Base-by-base conservation (phyloP, 192 early-diverging fungal genomes). In the Borealophlyctis nickersoniae region DNA sequence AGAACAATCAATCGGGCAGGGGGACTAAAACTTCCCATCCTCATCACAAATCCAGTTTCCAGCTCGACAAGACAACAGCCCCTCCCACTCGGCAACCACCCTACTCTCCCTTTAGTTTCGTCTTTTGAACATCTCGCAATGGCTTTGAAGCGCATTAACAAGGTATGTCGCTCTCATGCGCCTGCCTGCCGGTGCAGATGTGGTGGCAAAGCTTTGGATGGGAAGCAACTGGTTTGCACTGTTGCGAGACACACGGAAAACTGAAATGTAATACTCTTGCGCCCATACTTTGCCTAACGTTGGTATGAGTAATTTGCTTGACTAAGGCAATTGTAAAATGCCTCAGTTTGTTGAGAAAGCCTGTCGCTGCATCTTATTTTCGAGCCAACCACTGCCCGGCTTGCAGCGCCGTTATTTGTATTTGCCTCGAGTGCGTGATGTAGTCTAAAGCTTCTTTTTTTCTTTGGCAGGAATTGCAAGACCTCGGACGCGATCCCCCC, bases 131-230 rank as follows among this genome's bases (percentile, higher is more conserved):
- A n/a, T n/a, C n/a, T n/a, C n/a, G n/a, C n/a, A 39, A 98, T 98
- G 96, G 94, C 96, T 78, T 80, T 95, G 54, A 97, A 97, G 84
- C 90, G 96, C 77, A 98, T 98, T 87, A 94, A 92, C 85, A 97
- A 97, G 91, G 95, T 92, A 86, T 65, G 78, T 72, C 14, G 36
- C 32, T 0, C 0, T 51, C 11, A 7, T 23, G 52, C 7, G 14
- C 13, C 7, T 5, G 23, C 14, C 11, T 24, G 2, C 29, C 23
- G 4, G 30, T 5, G 24, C 7, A 26, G 4, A 31, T 5, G 19
- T 4, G 55, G 7, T 7, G 39, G 39, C 7, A 45, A 45, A 45
- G 7, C 39, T 45, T 7, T 7, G 7, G 7, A 19, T 7, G 7
- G 39, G 39, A 19, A 45, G 19, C 7, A 45, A 13, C 39, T 45